Evolutionary conservation across 78 protist genomes (phyloP), one percentile per base, ranked within the genome.

Genomic region (Chrysochromulina parva): DNA sequence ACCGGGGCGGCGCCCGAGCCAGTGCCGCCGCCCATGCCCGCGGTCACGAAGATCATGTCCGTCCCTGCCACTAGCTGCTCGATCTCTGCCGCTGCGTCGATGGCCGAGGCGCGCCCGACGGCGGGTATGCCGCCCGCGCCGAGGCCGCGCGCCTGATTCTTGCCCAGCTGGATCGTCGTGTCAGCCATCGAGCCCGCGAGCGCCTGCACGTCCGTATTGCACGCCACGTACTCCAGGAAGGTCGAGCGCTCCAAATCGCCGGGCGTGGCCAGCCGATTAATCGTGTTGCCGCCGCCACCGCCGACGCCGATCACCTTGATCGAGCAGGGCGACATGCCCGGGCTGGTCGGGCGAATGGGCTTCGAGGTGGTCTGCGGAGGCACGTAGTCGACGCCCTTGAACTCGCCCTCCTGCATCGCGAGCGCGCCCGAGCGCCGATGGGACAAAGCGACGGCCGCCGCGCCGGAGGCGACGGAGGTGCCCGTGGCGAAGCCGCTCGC

Each of bases 21-120:
- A 1, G 98, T 95, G 48, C 97, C 98, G 50, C 98, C 98, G 67
- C 98, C 98, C 95, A 96, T 93, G 74, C 98, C 98, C 4, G 98
- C 98, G 24, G 96, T 93, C 55, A 96, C 90, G 91, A 96, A 96
- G 24, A 95, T 84, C 92, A 96, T 87, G 82, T 96, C 93, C 7
- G 95, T 62, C 67, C 93, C 95, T 26, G 85, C 93, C 14, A 96
- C 66, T 24, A 60, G 57, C 0, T 53, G 55, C 89, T 84, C 26
- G 53, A 96, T 53, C 60, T 93, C 95, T 22, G 78, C 94, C 28
- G 78, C 47, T 16, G 93, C 74, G 62, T 96, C 97, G 38, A 95
- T 94, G 4, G 96, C 95, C 28, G 97, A 92, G 22, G 55, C 85
- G 52, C 69, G 74, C 11, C 97, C 97, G 53, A 94, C 58, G 10